Evolutionary conservation across 2,329 filamentous ascomycete species (phyloP).

Genomic region (Nannizziopsis arthrosporioides): DNA sequence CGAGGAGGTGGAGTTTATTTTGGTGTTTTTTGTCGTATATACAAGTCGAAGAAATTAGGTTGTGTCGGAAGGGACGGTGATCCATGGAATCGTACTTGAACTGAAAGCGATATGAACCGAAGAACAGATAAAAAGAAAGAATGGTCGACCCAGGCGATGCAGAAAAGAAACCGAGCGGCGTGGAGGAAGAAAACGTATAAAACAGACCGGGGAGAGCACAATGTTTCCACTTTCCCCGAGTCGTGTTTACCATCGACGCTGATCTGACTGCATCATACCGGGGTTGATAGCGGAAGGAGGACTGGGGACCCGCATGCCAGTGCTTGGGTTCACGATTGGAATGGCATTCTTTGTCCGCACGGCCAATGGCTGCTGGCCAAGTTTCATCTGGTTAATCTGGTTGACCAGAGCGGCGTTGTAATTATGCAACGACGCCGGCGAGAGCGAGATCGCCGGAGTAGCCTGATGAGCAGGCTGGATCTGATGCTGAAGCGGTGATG

Average conservation of each 20-base stretch:
- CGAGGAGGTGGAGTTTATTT: not conserved
- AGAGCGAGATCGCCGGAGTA: constrained; percentile 61
- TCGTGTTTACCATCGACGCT: constrained; percentile 33
- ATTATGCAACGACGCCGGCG: constrained; percentile 44
- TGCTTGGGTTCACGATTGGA: constrained; percentile 91
- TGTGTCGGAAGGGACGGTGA: constrained; percentile 7
- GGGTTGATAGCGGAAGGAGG: constrained; percentile 64
- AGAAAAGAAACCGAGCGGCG: constrained; percentile 10
- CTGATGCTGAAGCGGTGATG: constrained; percentile 80
- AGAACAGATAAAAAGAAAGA: constrained; percentile 9
- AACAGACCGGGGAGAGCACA: not conserved
- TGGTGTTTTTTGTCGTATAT: not conserved
- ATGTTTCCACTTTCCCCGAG: constrained; percentile 14
- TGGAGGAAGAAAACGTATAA: constrained; percentile 10
- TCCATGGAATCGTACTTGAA: constrained; percentile 12
- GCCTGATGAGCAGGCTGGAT: constrained; percentile 61
- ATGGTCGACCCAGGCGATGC: constrained; percentile 13
- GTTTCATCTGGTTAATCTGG: constrained; percentile 58
- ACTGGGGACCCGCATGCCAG: constrained; percentile 76
- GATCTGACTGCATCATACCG: constrained; percentile 47
- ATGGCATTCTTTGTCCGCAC: constrained; percentile 89
- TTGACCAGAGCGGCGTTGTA: constrained; percentile 46
- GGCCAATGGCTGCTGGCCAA: constrained; percentile 72
- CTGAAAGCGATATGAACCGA: constrained; percentile 7
- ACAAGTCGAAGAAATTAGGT: constrained; percentile 9